Conservation (phyloP, 768 basidiomycete species). For the Leccinum sublutescens region DNA sequence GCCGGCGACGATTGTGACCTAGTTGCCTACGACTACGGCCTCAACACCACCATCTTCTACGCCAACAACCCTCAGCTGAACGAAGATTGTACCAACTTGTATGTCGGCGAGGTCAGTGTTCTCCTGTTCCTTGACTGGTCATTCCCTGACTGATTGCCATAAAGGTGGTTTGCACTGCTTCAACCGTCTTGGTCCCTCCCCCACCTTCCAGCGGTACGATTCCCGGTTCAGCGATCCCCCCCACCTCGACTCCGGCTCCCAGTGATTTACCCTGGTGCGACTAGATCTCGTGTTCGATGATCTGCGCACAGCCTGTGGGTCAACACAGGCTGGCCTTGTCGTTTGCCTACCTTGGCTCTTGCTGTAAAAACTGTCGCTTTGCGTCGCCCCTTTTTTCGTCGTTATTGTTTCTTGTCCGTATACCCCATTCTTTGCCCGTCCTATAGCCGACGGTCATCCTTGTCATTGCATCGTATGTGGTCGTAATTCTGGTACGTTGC, state of each 20-base stretch:
- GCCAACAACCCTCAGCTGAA: constrained; percentile 76
- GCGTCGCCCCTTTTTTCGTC: constrained; percentile 4
- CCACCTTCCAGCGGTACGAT: constrained; percentile 35
- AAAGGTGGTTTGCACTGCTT: constrained; percentile 55
- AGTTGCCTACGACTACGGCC: constrained; percentile 37
- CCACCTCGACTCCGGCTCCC: constrained; percentile 28
- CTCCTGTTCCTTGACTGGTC: neutral
- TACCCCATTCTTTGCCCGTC: constrained; percentile 23
- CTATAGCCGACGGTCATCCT: constrained; percentile 5
- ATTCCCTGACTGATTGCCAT: neutral
- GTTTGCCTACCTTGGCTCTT: constrained; percentile 11
- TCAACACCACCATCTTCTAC: constrained; percentile 55
- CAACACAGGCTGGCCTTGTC: constrained; percentile 30
- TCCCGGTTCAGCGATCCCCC: constrained; percentile 31
- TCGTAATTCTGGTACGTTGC: constrained; percentile 27
- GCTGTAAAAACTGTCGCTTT: neutral
- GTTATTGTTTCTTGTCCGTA: constrained; percentile 8
- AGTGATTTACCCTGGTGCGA: constrained; percentile 52
- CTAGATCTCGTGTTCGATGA: constrained; percentile 23
- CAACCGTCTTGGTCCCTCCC: constrained; percentile 42
- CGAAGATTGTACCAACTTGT: constrained; percentile 58
- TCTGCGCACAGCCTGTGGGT: constrained; percentile 13
- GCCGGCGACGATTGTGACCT: constrained; percentile 58
- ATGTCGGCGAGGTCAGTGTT: constrained; percentile 66
- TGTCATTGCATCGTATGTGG: constrained; percentile 21